Conservation (phyloP, 345 rosid species). For the Bruguiera sexangula region DNA sequence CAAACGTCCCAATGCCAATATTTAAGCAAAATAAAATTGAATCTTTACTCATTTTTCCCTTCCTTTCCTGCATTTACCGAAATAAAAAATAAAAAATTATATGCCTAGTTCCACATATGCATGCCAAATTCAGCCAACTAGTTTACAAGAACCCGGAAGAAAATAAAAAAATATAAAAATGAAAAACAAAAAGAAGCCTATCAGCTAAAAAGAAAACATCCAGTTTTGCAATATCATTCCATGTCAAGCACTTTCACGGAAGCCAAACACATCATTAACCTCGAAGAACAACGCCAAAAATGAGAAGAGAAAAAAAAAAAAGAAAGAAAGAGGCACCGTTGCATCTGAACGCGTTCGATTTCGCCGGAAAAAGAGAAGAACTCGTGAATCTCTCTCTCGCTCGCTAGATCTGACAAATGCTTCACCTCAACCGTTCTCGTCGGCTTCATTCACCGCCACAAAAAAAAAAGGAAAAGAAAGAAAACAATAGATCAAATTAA, state of each 20-base stretch:
- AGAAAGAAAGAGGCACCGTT: slow-evolving; percentile 34
- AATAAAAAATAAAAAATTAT: background rate
- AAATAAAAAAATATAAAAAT: slow-evolving; percentile 14
- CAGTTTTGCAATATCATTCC: too few relatives aligned
- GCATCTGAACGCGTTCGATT: slow-evolving; percentile 63
- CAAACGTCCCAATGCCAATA: too few relatives aligned
- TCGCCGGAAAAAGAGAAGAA: slow-evolving; percentile 97
- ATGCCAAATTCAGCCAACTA: too few relatives aligned
- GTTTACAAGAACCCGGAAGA: too few relatives aligned
- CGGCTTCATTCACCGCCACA: slow-evolving; percentile 10
- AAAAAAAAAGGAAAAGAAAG: too few relatives aligned
- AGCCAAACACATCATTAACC: slow-evolving; percentile 13
- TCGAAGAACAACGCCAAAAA: background rate
- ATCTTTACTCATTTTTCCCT: too few relatives aligned
- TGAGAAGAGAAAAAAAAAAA: background rate
- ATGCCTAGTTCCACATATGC: too few relatives aligned
- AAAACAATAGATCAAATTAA: background rate
- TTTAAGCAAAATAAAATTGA: too few relatives aligned
- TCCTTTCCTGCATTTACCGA: too few relatives aligned
- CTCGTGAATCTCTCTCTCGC: slow-evolving; percentile 96
- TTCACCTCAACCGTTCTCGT: slow-evolving; percentile 81
- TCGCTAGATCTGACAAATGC: slow-evolving; percentile 91
- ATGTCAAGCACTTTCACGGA: slow-evolving; percentile 15
- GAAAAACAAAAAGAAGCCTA: too few relatives aligned
- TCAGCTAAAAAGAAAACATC: too few relatives aligned